A percentile compares a stretch with the other conserved stretches of the same genome.
Conservation (phyloP, 768 basidiomycete species). For the Lanmaoa pseudosensibilis region DNA sequence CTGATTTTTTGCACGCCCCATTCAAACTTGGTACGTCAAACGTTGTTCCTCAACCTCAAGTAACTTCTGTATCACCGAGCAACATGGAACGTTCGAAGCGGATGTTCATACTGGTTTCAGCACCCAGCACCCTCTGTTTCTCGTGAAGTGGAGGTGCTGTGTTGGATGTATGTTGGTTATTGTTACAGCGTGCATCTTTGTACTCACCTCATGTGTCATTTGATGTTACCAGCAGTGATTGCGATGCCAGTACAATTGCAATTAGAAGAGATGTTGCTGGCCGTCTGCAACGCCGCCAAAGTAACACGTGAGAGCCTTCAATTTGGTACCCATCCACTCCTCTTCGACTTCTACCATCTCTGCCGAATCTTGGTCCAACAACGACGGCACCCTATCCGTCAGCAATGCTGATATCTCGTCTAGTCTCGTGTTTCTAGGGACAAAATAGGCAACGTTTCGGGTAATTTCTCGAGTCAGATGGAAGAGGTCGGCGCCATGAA, state of each 20-base stretch:
- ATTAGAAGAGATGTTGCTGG: constrained; percentile 60
- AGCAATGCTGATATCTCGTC: constrained; percentile 66
- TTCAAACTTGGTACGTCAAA: background rate
- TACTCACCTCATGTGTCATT: background rate
- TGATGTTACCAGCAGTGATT: background rate
- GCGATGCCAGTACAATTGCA: background rate
- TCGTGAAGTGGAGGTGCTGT: background rate
- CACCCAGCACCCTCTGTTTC: background rate
- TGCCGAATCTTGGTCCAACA: constrained; percentile 5
- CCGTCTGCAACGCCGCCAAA: constrained; percentile 80
- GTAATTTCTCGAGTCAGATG: constrained; percentile 68
- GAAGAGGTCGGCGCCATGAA: constrained; percentile 85
- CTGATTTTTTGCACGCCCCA: no score
- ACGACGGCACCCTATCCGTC: background rate
- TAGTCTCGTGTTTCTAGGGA: constrained; percentile 79
- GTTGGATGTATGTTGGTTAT: background rate
- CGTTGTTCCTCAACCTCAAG: no score
- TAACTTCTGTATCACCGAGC: background rate
- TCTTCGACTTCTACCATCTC: constrained; percentile 91
- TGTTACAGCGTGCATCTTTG: background rate
- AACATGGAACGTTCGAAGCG: background rate
- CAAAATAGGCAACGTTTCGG: constrained; percentile 81
- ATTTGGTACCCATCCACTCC: constrained; percentile 91
- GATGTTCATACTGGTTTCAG: background rate
- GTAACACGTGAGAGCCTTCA: constrained; percentile 94